Base-by-base conservation (phyloP, 176 grass and related monocot species). In the Leersia perrieri region DNA sequence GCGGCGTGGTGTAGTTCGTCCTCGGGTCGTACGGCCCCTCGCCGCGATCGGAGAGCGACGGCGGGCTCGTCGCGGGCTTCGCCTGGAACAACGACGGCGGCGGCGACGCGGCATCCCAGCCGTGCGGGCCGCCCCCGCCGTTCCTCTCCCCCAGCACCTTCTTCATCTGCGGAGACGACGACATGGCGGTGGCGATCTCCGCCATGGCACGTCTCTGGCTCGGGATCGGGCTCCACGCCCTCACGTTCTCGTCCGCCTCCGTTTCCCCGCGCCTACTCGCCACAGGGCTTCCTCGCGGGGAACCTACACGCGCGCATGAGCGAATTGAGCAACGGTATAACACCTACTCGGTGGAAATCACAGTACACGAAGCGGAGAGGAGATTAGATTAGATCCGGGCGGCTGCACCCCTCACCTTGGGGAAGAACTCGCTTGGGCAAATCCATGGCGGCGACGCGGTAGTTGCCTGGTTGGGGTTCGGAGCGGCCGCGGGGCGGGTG, bases 1-100 rank as follows among this genome's bases (percentile, higher is more conserved):
- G 88, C 27, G 87, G 89, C 11, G 80, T 88, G 65, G 89, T 92
- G 76, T 84, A 97, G 87, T 97, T 94, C 4, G 85, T 94, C 88
- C 84, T 73, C 3, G 94, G 94, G 42, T 97, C 79, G 80, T 97
- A 94, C 66, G 89, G 12, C 57, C 87, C 72, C 41, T 55, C 22
- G 63, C 64, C 55, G 55, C 41, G 67, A 1, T 74, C 34, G 14
- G 80, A 25, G 68, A 70, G 62, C 29, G 80, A 63, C 11, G 75
- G 63, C 63, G 75, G 60, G 79, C 39, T 78, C 38, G 31, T 69
- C 26, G 13, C 39, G 28, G 49, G 45, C 65, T 85, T 81, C 25
- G 38, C 20, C 33, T 60, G 80, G 23, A 7, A 41, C 14, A 7
- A 41, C 14, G 2, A 0, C 1, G 23, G 13, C 3, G 42, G 2